Conservation (phyloP, 768 basidiomycete species). For the Leucocoprinus birnbaumii region DNA sequence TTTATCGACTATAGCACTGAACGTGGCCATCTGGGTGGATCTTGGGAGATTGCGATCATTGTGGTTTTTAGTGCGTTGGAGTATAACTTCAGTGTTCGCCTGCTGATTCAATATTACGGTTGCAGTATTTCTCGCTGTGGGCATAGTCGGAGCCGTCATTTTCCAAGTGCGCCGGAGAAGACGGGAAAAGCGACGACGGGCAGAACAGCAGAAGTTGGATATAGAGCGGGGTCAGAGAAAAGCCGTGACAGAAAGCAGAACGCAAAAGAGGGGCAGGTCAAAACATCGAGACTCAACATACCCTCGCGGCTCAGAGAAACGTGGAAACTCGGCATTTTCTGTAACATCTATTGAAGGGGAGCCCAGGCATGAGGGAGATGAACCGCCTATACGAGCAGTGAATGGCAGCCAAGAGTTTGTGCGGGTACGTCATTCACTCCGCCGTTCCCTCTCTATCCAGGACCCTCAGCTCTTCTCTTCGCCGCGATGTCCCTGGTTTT, state of each 20-base stretch:
- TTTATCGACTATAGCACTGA: conserved; percentile 24
- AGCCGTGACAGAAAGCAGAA: background rate
- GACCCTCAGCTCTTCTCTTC: background rate
- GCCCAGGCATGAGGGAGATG: too few relatives aligned
- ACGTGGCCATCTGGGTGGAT: conserved; percentile 27
- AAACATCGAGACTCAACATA: background rate
- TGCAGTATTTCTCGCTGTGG: conserved; percentile 23
- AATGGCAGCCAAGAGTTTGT: background rate
- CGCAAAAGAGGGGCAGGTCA: background rate
- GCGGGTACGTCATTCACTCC: background rate
- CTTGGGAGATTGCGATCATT: conserved; percentile 36
- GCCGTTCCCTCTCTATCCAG: background rate
- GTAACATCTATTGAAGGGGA: background rate
- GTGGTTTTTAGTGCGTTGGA: conserved; percentile 28
- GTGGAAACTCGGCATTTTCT: background rate
- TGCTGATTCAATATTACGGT: background rate
- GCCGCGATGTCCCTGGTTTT: too few relatives aligned
- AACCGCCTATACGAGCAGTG: background rate
- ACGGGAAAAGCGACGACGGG: conserved; percentile 13
- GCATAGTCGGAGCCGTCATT: conserved; percentile 20
- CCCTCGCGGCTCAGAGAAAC: background rate
- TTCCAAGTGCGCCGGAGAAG: conserved; percentile 24
- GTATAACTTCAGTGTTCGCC: background rate
- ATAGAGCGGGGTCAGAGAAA: background rate
- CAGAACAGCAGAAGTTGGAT: conserved; percentile 1